Percentiles rank a stretch among this genome's conserved stretches.
phyloP scores from a whole-genome alignment of 2,329 filamentous ascomycete genomes.

The Colletotrichum sidae region DNA sequence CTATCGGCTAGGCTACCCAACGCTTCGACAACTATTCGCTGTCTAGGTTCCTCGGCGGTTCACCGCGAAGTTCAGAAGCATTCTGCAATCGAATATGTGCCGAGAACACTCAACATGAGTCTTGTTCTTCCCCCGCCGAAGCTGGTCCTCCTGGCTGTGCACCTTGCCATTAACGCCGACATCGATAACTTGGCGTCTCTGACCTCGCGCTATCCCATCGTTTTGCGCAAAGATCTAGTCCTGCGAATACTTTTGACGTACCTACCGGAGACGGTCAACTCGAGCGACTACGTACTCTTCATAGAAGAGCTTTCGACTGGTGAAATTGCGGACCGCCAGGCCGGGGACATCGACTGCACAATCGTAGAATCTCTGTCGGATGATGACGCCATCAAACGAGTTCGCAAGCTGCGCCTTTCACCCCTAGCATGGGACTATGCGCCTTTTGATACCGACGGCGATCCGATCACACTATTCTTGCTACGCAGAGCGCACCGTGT shows the following conservation, averaged over 20 bases:
- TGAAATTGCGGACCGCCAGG: conserved; percentile 53
- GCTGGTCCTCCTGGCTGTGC: conserved; percentile 77
- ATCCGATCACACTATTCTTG: conserved; percentile 72
- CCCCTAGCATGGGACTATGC: conserved; percentile 65
- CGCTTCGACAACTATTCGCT: no score
- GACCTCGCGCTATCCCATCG: conserved; percentile 64
- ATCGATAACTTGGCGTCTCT: conserved; percentile 72
- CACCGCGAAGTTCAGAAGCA: neutral
- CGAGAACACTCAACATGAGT: conserved; percentile 47
- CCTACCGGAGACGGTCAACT: conserved; percentile 77
- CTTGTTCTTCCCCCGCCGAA: conserved; percentile 71
- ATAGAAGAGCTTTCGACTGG: conserved; percentile 67
- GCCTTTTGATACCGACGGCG: conserved; percentile 59
- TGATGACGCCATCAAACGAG: conserved; percentile 72
- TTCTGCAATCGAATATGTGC: conserved; percentile 24
- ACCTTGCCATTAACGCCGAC: conserved; percentile 75
- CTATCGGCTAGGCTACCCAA: no score
- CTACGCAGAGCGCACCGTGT: conserved; percentile 76
- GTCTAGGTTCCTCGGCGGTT: no score
- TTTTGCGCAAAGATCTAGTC: conserved; percentile 73
- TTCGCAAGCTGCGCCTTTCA: conserved; percentile 71
- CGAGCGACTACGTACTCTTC: conserved; percentile 71
- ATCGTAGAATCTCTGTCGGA: conserved; percentile 69
- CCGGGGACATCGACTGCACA: conserved; percentile 64
- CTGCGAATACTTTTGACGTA: conserved; percentile 81